Evolutionary conservation across 257 asterid species (phyloP).

Genomic region (Cruciata laevipes): DNA sequence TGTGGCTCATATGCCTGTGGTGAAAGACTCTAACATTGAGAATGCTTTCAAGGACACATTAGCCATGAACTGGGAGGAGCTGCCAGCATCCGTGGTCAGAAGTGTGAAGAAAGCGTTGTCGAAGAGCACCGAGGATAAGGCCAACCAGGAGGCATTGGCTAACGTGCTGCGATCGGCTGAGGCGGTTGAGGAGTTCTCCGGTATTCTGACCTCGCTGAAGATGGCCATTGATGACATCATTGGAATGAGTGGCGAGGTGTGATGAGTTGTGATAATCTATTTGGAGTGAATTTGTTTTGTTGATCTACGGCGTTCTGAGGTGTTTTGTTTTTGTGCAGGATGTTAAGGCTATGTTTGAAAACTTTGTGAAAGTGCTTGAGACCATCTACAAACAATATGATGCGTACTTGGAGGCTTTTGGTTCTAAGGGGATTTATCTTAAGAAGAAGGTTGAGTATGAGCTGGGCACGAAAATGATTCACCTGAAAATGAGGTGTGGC

Average conservation of each 20-base stretch:
- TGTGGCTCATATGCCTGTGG: constrained; percentile 50
- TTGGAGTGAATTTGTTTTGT: constrained; percentile 2
- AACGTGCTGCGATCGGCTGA: constrained; percentile 81
- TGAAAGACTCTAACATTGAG: constrained; percentile 59
- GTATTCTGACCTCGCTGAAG: constrained; percentile 64
- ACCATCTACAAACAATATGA: constrained; percentile 60
- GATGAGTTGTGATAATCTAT: neutral
- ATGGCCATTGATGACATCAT: no score
- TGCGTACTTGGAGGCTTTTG: constrained; percentile 71
- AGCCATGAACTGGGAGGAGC: constrained; percentile 76
- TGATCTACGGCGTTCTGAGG: constrained; percentile 19
- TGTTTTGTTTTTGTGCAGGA: constrained; percentile 37
- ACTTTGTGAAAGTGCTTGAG: constrained; percentile 51
- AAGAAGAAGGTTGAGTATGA: constrained; percentile 94
- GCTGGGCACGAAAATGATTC: constrained; percentile 81
- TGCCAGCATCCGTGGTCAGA: constrained; percentile 53
- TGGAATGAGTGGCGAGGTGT: constrained; percentile 92
- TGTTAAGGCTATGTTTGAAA: constrained; percentile 78
- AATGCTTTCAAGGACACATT: constrained; percentile 77
- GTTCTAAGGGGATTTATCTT: constrained; percentile 73
- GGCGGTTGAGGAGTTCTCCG: constrained; percentile 88
- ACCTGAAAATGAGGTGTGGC: constrained; percentile 94
- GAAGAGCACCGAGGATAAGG: constrained; percentile 67
- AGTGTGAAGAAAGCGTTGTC: constrained; percentile 60
- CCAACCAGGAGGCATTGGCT: constrained; percentile 63